Base-by-base conservation (phyloP, 306 rosid species). In the Lathyrus aphaca region DNA sequence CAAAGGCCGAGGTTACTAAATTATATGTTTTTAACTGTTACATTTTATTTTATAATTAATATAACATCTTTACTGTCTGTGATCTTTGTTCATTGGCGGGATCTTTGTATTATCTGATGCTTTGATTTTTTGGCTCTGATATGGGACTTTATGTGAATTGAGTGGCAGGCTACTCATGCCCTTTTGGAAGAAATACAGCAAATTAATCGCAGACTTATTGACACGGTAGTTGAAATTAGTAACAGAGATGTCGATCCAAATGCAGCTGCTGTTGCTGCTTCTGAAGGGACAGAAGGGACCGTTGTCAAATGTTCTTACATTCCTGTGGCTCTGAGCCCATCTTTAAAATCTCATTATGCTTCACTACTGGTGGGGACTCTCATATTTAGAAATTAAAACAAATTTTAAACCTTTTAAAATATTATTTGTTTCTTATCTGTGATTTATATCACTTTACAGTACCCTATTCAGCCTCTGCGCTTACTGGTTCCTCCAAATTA, bases 301-400 rank as follows among this genome's bases (percentile, higher is more conserved):
- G 30, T 94, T 67, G 95, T 94, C 74, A 94, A 87, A 80, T 94
- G 96, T 78, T 90, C 95, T 80, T 90, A 79, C 79, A 83, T 51
- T 83, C 92, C 97, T 13, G 91, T 90, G 77, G 96, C 98, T 59
- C 91, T 94, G 73, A 85, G 98, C 75, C 86, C 96, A 37, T 78
- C 82, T 81, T 80, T 90, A 83, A 94, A 94, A 80, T 82, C 87
- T 2, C 96, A 84, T 68, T 94, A 90, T 63, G 77, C 91, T 66
- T 90, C 94, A 53, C 83, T 86, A 6, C 95, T 89, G 74, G 85
- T 94, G 92, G 85, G 76, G 55, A 85, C 53, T 68, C 66, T 77
- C 61, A 43, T 51, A 67, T 32, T 55, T 68, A 23, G 12, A 46
- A n/a, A 71, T 60, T 51, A 39, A 61, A 54, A 25, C 23, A 8